These are phyloP conservation scores for Teratosphaeria epicoccoides DNA, from an alignment of 2,329 filamentous ascomycete species.

Conservation along the genomic window DNA sequence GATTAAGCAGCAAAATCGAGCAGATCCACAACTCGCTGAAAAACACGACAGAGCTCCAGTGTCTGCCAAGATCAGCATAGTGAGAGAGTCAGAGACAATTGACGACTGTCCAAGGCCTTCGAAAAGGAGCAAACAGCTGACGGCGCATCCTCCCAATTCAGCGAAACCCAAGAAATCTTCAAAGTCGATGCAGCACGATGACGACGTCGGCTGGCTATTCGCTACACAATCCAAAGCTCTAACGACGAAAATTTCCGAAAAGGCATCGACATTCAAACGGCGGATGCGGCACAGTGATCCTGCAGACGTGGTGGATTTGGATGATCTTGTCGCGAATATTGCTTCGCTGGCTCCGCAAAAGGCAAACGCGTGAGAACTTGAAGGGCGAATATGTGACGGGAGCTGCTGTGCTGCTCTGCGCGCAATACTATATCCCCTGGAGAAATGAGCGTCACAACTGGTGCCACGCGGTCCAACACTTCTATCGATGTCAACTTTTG, in stretches of 20 bases:
- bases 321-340: conserved; percentile 21
- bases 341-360: conserved; percentile 9
- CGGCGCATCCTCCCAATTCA: not conserved
- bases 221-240: conserved; percentile 1
- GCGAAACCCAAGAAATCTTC: not conserved
- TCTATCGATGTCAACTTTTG: not conserved
- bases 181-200: not conserved
- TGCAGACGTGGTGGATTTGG: conserved; percentile 20
- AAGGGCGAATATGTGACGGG: too few species aligned
- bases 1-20: not conserved
- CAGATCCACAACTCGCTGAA: not conserved
- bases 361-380: not conserved
- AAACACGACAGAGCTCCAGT: not conserved
- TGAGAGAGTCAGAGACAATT: not conserved
- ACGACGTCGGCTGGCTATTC: conserved; percentile 20
- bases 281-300: not conserved
- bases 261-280: not conserved
- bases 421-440: not conserved
- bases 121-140: not conserved
- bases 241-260: not conserved
- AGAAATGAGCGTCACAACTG: too few species aligned
- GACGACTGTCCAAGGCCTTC: not conserved
- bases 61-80: not conserved
- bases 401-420: not conserved
- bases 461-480: too few species aligned